Base-by-base conservation (phyloP, 1,284 basidiomycete species). In the Ceratobasidium sp. region DNA sequence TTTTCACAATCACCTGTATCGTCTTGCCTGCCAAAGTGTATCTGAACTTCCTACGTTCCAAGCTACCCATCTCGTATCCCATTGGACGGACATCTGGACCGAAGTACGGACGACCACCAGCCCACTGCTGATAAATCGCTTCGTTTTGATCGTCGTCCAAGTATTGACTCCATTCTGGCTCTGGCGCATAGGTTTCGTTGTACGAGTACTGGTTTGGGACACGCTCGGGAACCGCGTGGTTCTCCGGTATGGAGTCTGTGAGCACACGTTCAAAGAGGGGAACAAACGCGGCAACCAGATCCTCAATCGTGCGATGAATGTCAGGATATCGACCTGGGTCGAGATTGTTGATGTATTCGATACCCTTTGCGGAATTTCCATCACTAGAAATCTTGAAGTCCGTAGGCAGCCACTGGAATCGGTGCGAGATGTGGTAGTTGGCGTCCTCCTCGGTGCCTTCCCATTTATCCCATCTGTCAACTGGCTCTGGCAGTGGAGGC, bases 1-100 rank as follows among this genome's bases (percentile, higher is more conserved):
- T 77, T 76, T 87, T 87, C 62, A 85, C 82, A 70, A 87, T 85
- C 18, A 86, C 78, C 74, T 87, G 85, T 4, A 87, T 74, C 3
- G 73, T 81, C 75, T 79, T 79, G 32, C 81, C 82, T 26, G 79
- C 74, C 50, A 87, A 76, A 34, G 73, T 78, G 0, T 72, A 85
- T 82, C 16, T 57, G 72, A 73, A 77, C 39, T 79, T 80, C 65
- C 85, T 78, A 16, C 36, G 26, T n/a, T 64, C 57, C 28, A 45
- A 32, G 46, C 59, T 64, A 5, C 69, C 62, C 21, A 30, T 12
- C n/a, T n/a, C 39, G 60, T 74, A 74, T 1, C 50, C 50, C 1
- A 10, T 5, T 14, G 50, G 28, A 39, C 16, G 4, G 18, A 58
- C 55, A 4, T 58, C 34, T 1, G 55, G 55, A 14, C 21, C 18